These are phyloP conservation scores for Candida quercuum DNA, from an alignment of 805 yeast species.

Conservation along the genomic window DNA sequence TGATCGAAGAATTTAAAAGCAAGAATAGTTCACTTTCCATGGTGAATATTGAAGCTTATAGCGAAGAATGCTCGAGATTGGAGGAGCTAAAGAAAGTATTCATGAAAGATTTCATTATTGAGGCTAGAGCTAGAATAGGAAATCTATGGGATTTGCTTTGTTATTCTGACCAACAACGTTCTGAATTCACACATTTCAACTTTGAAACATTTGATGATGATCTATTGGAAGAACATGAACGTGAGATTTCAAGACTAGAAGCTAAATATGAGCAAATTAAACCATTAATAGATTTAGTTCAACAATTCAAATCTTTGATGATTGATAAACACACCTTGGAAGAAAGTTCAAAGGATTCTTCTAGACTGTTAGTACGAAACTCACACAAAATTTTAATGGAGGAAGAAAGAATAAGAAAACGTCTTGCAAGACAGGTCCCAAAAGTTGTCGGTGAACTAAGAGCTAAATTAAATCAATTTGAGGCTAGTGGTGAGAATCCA, in stretches of 20 bases:
- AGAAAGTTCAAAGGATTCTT: conserved; percentile 72
- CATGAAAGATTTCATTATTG: conserved; percentile 63
- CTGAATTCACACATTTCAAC: conserved; percentile 36
- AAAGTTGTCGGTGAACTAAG: conserved; percentile 48
- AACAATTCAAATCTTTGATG: conserved; percentile 48
- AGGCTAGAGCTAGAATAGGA: conserved; percentile 53
- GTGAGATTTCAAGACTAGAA: conserved; percentile 49
- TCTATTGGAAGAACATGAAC: conserved; percentile 57
- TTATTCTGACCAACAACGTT: conserved; percentile 48
- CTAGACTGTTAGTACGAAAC: conserved; percentile 67
- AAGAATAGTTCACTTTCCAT: conserved; percentile 43
- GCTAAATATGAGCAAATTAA: conserved; percentile 43
- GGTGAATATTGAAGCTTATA: conserved; percentile 42
- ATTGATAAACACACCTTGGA: conserved; percentile 58
- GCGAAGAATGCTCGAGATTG: conserved; percentile 52
- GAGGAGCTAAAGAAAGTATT: conserved; percentile 54
- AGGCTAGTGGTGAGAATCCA: conserved; percentile 33
- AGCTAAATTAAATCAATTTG: conserved; percentile 42
- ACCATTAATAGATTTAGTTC: conserved; percentile 52
- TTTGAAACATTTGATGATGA: conserved; percentile 48
- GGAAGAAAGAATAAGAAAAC: conserved; percentile 74
- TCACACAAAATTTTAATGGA: conserved; percentile 73
- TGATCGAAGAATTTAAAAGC: conserved; percentile 34
- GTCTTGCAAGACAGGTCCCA: conserved; percentile 66
- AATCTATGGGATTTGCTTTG: conserved; percentile 59